A percentile compares a stretch with the other conserved stretches of the same genome.
Conservation (phyloP, 768 basidiomycete species). For the Xanthoconium stramineum region DNA sequence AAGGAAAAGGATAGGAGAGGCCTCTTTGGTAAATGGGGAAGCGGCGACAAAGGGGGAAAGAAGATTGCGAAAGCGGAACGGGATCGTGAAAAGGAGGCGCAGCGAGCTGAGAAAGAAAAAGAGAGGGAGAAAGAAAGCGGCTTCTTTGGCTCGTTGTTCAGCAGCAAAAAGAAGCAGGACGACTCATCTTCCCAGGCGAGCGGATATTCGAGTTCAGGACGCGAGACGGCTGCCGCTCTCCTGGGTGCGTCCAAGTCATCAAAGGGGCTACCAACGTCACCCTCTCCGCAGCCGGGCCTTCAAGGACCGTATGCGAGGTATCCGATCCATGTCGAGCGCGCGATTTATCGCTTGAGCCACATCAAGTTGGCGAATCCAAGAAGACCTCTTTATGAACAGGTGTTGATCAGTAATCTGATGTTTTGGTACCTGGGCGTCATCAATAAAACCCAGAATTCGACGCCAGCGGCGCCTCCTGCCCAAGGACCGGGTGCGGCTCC, state of each 20-base stretch:
- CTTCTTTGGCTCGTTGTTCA: conserved; percentile 92
- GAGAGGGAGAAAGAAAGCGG: conserved; percentile 60
- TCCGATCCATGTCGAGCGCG: conserved; percentile 97
- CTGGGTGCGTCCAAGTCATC: conserved; percentile 82
- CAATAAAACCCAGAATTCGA: conserved; percentile 75
- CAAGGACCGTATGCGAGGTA: conserved; percentile 67
- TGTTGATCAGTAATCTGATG: conserved; percentile 89
- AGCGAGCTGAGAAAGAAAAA: conserved; percentile 48
- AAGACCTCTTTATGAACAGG: conserved; percentile 95
- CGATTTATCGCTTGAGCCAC: conserved; percentile 95
- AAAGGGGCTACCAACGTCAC: conserved; percentile 58
- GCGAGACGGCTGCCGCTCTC: conserved; percentile 83
- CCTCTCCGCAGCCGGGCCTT: conserved; percentile 48
- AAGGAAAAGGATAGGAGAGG: conserved; percentile 77
- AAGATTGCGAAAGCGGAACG: conserved; percentile 44
- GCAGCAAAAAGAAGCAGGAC: conserved; percentile 83
- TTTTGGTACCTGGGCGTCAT: conserved; percentile 99
- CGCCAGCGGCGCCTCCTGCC: conserved; percentile 34
- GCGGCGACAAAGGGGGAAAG: conserved; percentile 55
- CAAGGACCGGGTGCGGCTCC: conserved; percentile 25
- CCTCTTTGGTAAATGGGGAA: conserved; percentile 62
- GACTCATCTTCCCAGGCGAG: conserved; percentile 46
- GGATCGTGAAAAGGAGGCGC: conserved; percentile 47
- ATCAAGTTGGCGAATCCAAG: conserved; percentile 98
- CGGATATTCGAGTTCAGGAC: conserved; percentile 51